Percentiles rank a stretch among this genome's conserved stretches.
Conservation (phyloP, 1,284 basidiomycete species). For the Sanguinoderma infundibulare region DNA sequence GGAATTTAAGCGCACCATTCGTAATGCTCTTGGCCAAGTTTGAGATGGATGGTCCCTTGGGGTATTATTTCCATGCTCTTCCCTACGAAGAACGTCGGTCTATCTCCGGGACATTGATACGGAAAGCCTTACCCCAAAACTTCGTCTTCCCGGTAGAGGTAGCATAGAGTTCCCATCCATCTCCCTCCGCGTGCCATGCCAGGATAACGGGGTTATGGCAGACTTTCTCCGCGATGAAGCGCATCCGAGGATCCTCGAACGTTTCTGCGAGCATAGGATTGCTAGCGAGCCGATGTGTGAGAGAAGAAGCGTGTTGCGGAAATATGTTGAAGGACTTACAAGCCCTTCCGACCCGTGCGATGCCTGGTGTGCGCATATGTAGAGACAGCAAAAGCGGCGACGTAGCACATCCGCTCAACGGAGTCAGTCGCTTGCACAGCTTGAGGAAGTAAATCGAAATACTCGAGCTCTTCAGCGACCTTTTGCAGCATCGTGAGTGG, state of each 20-base stretch:
- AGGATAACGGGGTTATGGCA: slow-evolving; percentile 85
- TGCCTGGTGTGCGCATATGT: slow-evolving; percentile 82
- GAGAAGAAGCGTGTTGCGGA: neutral
- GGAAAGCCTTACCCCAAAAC: slow-evolving; percentile 74
- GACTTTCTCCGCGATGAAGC: slow-evolving; percentile 89
- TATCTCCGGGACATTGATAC: slow-evolving; percentile 26
- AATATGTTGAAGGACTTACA: slow-evolving; percentile 59
- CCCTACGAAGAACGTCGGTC: slow-evolving; percentile 48
- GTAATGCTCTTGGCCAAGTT: slow-evolving; percentile 67
- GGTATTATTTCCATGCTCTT: slow-evolving; percentile 87
- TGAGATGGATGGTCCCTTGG: slow-evolving; percentile 67
- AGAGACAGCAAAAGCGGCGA: slow-evolving; percentile 86
- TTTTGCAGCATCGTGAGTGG: slow-evolving; percentile 84
- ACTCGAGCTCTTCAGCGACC: slow-evolving; percentile 85
- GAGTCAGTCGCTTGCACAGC: slow-evolving; percentile 69
- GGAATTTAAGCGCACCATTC: slow-evolving; percentile 57
- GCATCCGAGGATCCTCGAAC: slow-evolving; percentile 81
- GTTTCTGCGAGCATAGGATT: slow-evolving; percentile 91
- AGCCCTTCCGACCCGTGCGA: slow-evolving; percentile 84
- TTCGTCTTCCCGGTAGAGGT: slow-evolving; percentile 83
- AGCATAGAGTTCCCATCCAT: slow-evolving; percentile 74
- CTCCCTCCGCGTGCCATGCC: slow-evolving; percentile 83
- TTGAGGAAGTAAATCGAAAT: slow-evolving; percentile 69
- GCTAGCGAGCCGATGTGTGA: slow-evolving; percentile 43
- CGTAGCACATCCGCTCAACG: slow-evolving; percentile 73